These are phyloP conservation scores for Candida corydali DNA, from an alignment of 805 yeast genomes.

Conservation along the genomic window DNA sequence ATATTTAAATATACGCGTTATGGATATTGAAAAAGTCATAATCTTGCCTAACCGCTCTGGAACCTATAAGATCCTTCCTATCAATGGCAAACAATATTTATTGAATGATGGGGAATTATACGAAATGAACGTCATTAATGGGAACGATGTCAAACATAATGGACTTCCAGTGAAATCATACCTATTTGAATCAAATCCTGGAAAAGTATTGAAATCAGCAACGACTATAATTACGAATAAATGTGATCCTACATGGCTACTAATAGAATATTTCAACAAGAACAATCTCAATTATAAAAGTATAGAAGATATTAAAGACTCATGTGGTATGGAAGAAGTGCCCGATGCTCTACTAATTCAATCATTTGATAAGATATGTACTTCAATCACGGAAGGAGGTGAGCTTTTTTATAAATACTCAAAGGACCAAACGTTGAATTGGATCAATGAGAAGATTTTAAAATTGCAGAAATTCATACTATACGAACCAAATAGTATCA, in stretches of 20 bases:
- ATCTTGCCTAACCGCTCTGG: constrained; percentile 12
- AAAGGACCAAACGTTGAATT: constrained; percentile 29
- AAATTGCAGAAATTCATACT: constrained; percentile 16
- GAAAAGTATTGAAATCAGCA: constrained; percentile 38
- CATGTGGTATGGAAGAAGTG: constrained; percentile 19
- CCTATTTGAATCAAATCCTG: constrained; percentile 23
- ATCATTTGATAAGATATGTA: constrained; percentile 26
- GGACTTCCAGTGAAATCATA: constrained; percentile 41
- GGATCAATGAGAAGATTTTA: constrained; percentile 34
- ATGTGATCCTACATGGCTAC: constrained; percentile 37
- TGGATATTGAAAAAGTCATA: constrained; percentile 12
- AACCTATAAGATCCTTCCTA: constrained; percentile 7
- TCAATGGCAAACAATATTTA: constrained; percentile 11
- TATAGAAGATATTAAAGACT: constrained; percentile 43
- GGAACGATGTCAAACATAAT: constrained; percentile 18
- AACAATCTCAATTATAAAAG: constrained; percentile 25
- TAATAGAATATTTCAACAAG: constrained; percentile 32
- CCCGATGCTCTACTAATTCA: constrained; percentile 19
- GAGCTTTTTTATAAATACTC: constrained; percentile 41
- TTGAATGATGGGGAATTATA: constrained; percentile 20
- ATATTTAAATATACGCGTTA: not conserved
- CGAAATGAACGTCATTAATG: constrained; percentile 37
- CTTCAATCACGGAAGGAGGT: constrained; percentile 26
- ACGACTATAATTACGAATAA: constrained; percentile 36
- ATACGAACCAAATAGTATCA: constrained; percentile 13